A percentile compares a stretch with the other conserved stretches of the same genome.
Conservation (phyloP, 1,139 yeast genomes). For the Nematodospora anomalae region DNA sequence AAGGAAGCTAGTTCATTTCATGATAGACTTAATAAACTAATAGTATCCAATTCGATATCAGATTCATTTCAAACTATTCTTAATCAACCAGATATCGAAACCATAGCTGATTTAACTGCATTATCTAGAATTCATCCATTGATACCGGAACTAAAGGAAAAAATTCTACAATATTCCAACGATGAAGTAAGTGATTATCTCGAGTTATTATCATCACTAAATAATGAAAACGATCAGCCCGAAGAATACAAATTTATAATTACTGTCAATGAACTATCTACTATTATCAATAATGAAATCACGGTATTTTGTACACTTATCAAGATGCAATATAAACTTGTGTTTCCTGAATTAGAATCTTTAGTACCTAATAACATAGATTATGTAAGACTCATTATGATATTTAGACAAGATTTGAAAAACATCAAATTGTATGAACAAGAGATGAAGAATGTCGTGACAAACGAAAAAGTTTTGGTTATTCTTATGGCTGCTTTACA, state of each 20-base stretch:
- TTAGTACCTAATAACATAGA: constrained; percentile 64
- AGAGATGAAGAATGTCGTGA: constrained; percentile 41
- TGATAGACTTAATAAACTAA: constrained; percentile 15
- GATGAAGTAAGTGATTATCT: constrained; percentile 32
- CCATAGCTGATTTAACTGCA: constrained; percentile 19
- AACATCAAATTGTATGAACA: constrained; percentile 34
- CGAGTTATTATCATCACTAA: constrained; percentile 33
- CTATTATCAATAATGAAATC: constrained; percentile 59
- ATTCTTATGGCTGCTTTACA: constrained; percentile 71
- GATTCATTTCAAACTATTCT: constrained; percentile 16
- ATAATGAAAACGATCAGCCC: constrained; percentile 29
- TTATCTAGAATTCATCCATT: constrained; percentile 27
- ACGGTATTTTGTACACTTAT: constrained; percentile 49
- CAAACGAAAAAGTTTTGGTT: constrained; percentile 68
- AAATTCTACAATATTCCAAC: constrained; percentile 25
- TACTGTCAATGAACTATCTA: constrained; percentile 55
- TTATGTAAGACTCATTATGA: constrained; percentile 54
- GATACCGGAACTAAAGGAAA: constrained; percentile 25
- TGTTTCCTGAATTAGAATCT: constrained; percentile 72
- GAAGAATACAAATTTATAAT: constrained; percentile 53
- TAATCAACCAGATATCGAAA: constrained; percentile 19
- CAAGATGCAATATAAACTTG: constrained; percentile 52
- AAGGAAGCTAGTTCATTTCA: constrained; percentile 13
- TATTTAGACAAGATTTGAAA: constrained; percentile 52
- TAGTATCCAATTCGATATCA: constrained; percentile 13